Base-by-base conservation (phyloP, 495 filamentous ascomycete species). In the Daldinia vernicosa region DNA sequence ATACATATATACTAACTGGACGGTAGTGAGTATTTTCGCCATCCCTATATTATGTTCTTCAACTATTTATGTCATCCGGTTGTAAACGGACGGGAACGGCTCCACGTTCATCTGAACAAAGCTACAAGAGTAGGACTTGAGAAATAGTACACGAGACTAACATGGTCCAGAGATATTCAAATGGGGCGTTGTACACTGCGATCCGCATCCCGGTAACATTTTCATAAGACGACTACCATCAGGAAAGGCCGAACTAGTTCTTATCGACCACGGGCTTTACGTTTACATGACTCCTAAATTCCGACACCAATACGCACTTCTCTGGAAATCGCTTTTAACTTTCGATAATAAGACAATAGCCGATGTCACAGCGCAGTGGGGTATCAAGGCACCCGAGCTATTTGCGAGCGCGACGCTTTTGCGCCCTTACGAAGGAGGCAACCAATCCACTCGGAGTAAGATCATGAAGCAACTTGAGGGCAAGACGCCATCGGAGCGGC, bases 221-320 rank as follows among this genome's bases (percentile, higher is more conserved):
- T 96, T 99, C 80, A 91, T 98, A 75, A 88, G 95, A 1, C 91
- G 95, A 0, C 83, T 92, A 19, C 93, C 94, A 2, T 88, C 83
- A 32, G 95, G 95, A 32, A 86, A 90, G 40, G 85, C 95, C 0
- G 93, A 99, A 78, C 84, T 99, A 17, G 94, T 98, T 1, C 89
- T 99, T 9, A 97, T 99, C 73, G 95, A 99, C 80, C 95, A 99
- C 77, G 95, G 95, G 0, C 86, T 99, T 30, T 99, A 99, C 79
- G 92, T 99, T 60, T 90, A 90, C 76, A 95, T 97, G 89, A 84
- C 87, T 28, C 90, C 92, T 8, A 83, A 88, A 70, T 97, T 98
- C 81, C 86, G 94, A 17, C 91, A 91, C 76, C 88, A 99, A 77
- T 99, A 99, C 79, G 89, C 92, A 14, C 83, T 89, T 3, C 96